These are phyloP conservation scores for Aspergillus nanangensis DNA, from an alignment of 495 filamentous ascomycete species.

Conservation along the genomic window DNA sequence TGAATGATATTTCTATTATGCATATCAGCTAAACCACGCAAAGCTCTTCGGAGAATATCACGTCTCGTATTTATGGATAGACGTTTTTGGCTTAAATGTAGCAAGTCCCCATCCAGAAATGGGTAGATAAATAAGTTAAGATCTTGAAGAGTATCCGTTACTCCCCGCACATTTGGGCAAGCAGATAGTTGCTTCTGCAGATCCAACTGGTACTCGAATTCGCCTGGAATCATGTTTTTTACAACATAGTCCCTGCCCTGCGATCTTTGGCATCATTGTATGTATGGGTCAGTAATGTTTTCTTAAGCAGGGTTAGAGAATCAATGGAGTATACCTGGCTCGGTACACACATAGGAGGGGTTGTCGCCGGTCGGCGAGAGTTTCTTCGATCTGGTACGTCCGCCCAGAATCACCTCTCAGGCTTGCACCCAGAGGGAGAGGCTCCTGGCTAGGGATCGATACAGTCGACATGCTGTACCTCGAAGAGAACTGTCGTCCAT, in stretches of 20 bases:
- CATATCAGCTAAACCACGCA: conserved; percentile 37
- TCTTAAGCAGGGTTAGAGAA: background rate
- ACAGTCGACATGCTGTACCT: background rate
- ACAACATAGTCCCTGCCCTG: conserved; percentile 32
- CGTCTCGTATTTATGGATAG: conserved; percentile 28
- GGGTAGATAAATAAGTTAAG: conserved; percentile 41
- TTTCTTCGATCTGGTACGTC: conserved; percentile 17
- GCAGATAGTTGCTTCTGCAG: conserved; percentile 28
- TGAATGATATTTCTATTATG: conserved; percentile 42
- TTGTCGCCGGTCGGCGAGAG: conserved; percentile 10
- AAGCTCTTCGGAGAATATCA: conserved; percentile 34
- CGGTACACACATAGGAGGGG: conserved; percentile 22
- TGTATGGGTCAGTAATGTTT: background rate
- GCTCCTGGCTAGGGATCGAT: conserved; percentile 1
- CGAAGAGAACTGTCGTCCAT: background rate
- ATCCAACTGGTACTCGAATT: conserved; percentile 33
- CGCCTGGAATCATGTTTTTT: conserved; percentile 34
- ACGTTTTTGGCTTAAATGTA: conserved; percentile 31
- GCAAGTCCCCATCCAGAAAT: conserved; percentile 38
- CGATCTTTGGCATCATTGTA: conserved; percentile 17
- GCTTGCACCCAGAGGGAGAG: conserved; percentile 5
- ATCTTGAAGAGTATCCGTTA: conserved; percentile 36
- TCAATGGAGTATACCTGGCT: conserved; percentile 12
- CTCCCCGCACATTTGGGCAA: conserved; percentile 14
- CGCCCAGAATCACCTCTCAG: conserved; percentile 17